Evolutionary conservation across 2,329 filamentous ascomycete species (phyloP).

Genomic region (Monosporascus cannonballus): DNA sequence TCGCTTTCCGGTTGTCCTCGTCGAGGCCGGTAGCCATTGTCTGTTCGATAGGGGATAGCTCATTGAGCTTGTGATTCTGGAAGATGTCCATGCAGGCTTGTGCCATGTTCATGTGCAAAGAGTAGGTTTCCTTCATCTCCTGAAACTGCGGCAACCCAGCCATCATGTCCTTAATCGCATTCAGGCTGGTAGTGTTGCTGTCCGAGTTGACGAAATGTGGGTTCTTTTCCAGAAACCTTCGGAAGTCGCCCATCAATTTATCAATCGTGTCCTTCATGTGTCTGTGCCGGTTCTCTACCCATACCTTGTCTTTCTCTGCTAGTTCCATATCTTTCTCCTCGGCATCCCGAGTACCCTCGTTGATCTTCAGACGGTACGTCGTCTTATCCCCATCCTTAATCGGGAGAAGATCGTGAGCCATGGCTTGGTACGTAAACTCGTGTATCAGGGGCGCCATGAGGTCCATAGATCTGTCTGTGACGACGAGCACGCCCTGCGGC

Average conservation of each 20-base stretch:
- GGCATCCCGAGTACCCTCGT: constrained; percentile 63
- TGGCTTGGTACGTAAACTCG: constrained; percentile 97
- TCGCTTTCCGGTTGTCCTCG: constrained; percentile 86
- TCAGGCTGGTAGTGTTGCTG: constrained; percentile 68
- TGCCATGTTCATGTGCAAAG: constrained; percentile 91
- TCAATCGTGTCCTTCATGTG: constrained; percentile 99
- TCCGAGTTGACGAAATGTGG: constrained; percentile 80
- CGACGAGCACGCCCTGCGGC: constrained; percentile 75
- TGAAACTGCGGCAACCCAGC: constrained; percentile 91
- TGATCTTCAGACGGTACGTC: constrained; percentile 74
- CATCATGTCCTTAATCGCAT: constrained; percentile 95
- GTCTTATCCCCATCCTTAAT: constrained; percentile 87
- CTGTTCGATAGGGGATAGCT: constrained; percentile 85
- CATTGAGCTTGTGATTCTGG: constrained; percentile 74
- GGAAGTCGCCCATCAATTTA: constrained; percentile 87
- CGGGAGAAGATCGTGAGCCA: constrained; percentile 88
- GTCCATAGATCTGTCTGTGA: constrained; percentile 92
- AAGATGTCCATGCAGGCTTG: constrained; percentile 96
- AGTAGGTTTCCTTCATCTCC: constrained; percentile 92
- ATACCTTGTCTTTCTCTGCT: constrained; percentile 83
- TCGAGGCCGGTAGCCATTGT: constrained; percentile 86
- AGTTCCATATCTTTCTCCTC: constrained; percentile 91
- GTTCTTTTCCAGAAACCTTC: constrained; percentile 85
- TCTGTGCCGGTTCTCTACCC: constrained; percentile 87
- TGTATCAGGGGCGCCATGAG: constrained; percentile 81